Conservation (phyloP, 257 asterid species). For the Nemophila menziesii region DNA sequence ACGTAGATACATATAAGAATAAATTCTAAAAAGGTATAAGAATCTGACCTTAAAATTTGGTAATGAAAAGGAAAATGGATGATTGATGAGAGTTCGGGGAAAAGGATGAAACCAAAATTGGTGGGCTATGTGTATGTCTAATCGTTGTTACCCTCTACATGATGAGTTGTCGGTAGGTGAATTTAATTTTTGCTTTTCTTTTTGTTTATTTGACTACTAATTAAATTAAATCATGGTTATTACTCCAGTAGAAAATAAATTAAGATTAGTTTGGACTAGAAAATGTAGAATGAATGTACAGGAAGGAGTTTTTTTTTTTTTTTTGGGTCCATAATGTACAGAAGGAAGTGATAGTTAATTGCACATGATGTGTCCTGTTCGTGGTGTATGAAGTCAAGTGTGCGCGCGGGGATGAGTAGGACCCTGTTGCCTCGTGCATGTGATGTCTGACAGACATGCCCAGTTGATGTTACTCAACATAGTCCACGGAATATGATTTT, state of each 20-base stretch:
- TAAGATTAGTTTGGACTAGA: too few species aligned
- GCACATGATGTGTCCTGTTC: too few species aligned
- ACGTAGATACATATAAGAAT: background rate
- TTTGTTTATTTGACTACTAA: too few species aligned
- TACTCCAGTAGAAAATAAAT: background rate
- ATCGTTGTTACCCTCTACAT: background rate
- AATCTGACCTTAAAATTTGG: background rate
- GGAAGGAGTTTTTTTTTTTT: background rate
- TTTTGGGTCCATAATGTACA: too few species aligned
- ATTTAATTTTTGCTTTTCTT: background rate
- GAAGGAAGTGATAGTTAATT: too few species aligned
- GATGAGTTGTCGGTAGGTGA: constrained; percentile 3
- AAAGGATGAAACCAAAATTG: too few species aligned
- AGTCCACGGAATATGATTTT: too few species aligned
- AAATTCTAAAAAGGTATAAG: background rate
- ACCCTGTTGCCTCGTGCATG: too few species aligned
- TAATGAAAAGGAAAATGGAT: background rate
- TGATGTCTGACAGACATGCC: too few species aligned
- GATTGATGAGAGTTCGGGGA: background rate
- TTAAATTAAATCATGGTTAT: background rate
- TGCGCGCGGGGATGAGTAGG: too few species aligned
- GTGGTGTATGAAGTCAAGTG: too few species aligned
- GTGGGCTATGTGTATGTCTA: background rate
- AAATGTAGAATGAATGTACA: background rate
- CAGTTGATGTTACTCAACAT: too few species aligned